Base-by-base conservation (phyloP, 768 basidiomycete genomes). In the Leccinum olivaceopallidum region DNA sequence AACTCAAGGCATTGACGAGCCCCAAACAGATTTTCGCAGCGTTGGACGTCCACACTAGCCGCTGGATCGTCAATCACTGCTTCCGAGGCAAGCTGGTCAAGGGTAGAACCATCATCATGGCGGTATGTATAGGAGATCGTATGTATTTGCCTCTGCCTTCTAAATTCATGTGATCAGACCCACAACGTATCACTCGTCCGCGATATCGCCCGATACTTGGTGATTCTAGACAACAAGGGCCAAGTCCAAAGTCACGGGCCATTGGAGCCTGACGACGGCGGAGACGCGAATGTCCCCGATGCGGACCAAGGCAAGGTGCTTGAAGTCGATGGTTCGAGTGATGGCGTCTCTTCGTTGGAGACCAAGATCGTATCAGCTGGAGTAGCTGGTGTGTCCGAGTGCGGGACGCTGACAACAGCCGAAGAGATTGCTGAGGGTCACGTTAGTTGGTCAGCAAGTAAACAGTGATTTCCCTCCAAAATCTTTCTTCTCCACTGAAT, bases 161-260 rank as follows among this genome's bases (percentile, higher is more conserved):
- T 48, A 16, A 55, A 55, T 42, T 13, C 16, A 37, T 24, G 37
- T 20, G 20, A 30, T 13, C 49, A 76, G 71, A 76, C 75, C 5
- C 75, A 76, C 56, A 65, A 76, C 20, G 65, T 76, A 10, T 67
- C 67, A n/a, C 62, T 76, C 61, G 66, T 65, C 13, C 60, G 48
- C 57, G 64, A 28, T 39, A 69, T 60, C 28, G 68, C 63, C 58
- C 32, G 64, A 70, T 16, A 82, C 62, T 79, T 86, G 6, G 80
- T 89, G 12, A 81, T 83, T 1, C 62, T 90, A 18, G 78, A 79
- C 22, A 54, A 63, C 1, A 81, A 88, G 60, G 88, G 88, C 0
- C 76, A 78, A 0, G 76, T 85, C 26, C 67, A 69, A 9, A 76
- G 78, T 49, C 78, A 81, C 58, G 83, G 82, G 3, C 76, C 76